Base-by-base conservation (phyloP, 305 asterid genomes). In the Fraxinus baroniana region DNA sequence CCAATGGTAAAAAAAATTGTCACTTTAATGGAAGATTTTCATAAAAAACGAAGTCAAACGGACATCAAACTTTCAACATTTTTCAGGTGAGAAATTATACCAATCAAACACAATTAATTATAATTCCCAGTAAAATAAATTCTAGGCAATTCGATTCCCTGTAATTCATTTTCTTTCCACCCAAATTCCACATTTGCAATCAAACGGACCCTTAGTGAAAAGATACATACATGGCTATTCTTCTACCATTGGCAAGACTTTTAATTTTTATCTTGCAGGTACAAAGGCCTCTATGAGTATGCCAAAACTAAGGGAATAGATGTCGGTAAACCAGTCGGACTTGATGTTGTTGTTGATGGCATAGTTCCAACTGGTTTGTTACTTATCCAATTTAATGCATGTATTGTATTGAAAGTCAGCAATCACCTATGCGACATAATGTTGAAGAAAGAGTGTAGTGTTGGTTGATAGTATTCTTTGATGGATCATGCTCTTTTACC, bases 281-380 rank as follows among this genome's bases (percentile, higher is more conserved):
- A 95, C 88, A 94, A 95, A 86, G 99, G 99, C 39, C 94, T 89
- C 88, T 88, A 95, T 52, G 98, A 94, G 86, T 91, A 91, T 84
- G 93, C 97, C 71, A 89, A 87, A 80, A 82, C 81, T 13, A 92
- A 94, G 85, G 99, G 97, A 78, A 83, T 92, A 49, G 87, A 93
- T 33, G 88, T 87, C 49, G 91, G 95, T 77, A 80, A 81, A 82
- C 81, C 90, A 39, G 90, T 89, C 74, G 99, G 98, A 80, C 93
- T 94, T 15, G 95, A 95, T 87, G 92, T 94, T 82, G 86, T 93
- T 10, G 91, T 95, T 36, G 99, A 94, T 88, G 99, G 99, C 88
- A 87, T 87, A 78, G 98, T 95, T 77, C 98, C 99, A n/a, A 91
- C 97, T 32, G 98, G 98, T 95, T 89, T 22, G 66, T 55, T 55